Percentiles rank a stretch among this genome's conserved stretches.
Conservation (phyloP, 495 filamentous ascomycete genomes). For the Tricharina praecox region DNA sequence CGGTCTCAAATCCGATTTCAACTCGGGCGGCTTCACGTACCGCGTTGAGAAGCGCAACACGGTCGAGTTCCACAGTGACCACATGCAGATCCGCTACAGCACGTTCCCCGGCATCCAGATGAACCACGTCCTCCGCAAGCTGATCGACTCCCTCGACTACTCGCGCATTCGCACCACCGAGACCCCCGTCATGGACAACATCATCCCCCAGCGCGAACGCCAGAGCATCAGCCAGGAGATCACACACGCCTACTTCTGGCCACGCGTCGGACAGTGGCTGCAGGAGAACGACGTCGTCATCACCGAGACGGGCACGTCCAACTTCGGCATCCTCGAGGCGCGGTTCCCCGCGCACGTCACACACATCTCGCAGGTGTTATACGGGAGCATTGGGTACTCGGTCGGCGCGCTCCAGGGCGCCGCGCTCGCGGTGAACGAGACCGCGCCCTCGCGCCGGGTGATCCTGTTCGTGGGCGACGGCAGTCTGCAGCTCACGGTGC, state of each 20-base stretch:
- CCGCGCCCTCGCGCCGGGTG: constrained; percentile 35
- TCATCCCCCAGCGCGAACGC: constrained; percentile 38
- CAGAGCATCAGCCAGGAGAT: constrained; percentile 36
- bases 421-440: constrained; percentile 51
- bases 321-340: constrained; percentile 82
- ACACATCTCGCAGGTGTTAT: constrained; percentile 68
- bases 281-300: constrained; percentile 61
- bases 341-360: constrained; percentile 60
- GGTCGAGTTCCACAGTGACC: constrained; percentile 74
- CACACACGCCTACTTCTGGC: constrained; percentile 79
- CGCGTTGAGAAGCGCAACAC: constrained; percentile 62
- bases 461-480: constrained; percentile 83
- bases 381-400: constrained; percentile 76
- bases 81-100: constrained; percentile 49
- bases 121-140: constrained; percentile 67
- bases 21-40: constrained; percentile 76
- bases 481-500: constrained; percentile 65
- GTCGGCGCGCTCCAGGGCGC: constrained; percentile 66
- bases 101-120: constrained; percentile 72
- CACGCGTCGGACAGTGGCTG: constrained; percentile 59
- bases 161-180: constrained; percentile 36
- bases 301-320: constrained; percentile 77
- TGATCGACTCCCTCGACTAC: constrained; percentile 44
- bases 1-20: constrained; percentile 76
- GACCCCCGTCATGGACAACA: constrained; percentile 35